Percentiles rank a stretch among this genome's conserved stretches.
These are phyloP conservation scores for Rhypophila decipiens DNA, from an alignment of 495 filamentous ascomycete genomes.

Conservation along the genomic window DNA sequence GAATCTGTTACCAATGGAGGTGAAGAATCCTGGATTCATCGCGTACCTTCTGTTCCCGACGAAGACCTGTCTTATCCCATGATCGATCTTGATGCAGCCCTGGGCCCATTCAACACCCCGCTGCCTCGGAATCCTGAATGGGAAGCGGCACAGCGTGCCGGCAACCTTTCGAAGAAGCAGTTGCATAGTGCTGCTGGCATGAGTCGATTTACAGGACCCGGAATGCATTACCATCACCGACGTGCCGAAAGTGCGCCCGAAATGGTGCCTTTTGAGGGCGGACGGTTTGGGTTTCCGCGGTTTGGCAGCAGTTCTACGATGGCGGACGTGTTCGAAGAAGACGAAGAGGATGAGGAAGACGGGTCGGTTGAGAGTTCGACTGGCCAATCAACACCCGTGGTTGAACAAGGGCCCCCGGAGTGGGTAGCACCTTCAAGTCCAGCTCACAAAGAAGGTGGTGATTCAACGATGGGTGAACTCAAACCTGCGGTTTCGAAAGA, in stretches of 20 bases:
- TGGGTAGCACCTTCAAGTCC: not conserved
- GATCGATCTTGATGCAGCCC: slow-evolving; percentile 92
- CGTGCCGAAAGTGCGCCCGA: slow-evolving; percentile 89
- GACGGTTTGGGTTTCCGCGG: slow-evolving; percentile 50
- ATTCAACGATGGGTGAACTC: not conserved
- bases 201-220: slow-evolving; percentile 70
- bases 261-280: slow-evolving; percentile 73
- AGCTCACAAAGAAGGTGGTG: not conserved
- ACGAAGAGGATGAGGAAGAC: slow-evolving; percentile 67
- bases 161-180: slow-evolving; percentile 59
- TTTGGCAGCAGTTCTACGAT: slow-evolving; percentile 61
- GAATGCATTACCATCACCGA: slow-evolving; percentile 85
- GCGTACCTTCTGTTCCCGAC: slow-evolving; percentile 24
- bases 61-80: slow-evolving; percentile 64
- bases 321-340: slow-evolving; percentile 93
- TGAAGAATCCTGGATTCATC: slow-evolving; percentile 15
- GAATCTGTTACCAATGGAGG: slow-evolving; percentile 18
- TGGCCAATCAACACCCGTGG: slow-evolving; percentile 22
- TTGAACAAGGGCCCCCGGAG: slow-evolving; percentile 12
- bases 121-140: slow-evolving; percentile 50
- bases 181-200: slow-evolving; percentile 83
- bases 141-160: slow-evolving; percentile 50
- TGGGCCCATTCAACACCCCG: slow-evolving; percentile 87
- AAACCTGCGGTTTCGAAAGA: not conserved
- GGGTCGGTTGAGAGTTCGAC: slow-evolving; percentile 17